Conservation (phyloP, 163 green algal genomes). For the Chlorella variabilis region DNA sequence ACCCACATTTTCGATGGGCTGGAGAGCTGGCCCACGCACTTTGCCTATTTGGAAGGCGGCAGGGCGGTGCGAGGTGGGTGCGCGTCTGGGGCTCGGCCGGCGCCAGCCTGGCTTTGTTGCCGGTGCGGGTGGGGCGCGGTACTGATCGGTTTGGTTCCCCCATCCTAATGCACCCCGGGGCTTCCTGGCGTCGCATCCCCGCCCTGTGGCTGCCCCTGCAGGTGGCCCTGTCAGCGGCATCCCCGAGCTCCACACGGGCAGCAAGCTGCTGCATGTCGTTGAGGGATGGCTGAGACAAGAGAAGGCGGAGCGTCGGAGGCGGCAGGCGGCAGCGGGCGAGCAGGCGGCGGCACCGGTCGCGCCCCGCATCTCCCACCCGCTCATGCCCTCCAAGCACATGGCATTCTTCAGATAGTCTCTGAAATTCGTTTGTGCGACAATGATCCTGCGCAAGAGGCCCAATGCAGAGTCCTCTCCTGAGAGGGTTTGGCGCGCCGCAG, state of each 20-base stretch:
- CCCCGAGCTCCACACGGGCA: slow-evolving; percentile 44
- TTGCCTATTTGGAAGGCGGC: slow-evolving; percentile 85
- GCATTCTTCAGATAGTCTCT: slow-evolving; percentile 66
- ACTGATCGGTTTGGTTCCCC: too few species aligned
- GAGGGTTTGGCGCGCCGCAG: too few species aligned
- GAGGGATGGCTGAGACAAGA: slow-evolving; percentile 81
- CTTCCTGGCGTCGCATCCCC: too few species aligned
- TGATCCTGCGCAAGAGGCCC: too few species aligned
- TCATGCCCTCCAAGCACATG: slow-evolving; percentile 81
- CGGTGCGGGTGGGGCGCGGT: too few species aligned
- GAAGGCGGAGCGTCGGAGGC: slow-evolving; percentile 41
- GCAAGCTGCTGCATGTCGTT: slow-evolving; percentile 83
- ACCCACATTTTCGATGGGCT: slow-evolving; percentile 99
- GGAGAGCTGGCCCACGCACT: slow-evolving; percentile 92
- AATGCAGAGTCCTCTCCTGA: too few species aligned
- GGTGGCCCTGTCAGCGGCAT: slow-evolving; percentile 53
- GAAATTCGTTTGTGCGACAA: too few species aligned
- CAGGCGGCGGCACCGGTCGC: slow-evolving; percentile 37
- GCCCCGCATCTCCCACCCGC: neutral
- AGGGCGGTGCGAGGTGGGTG: slow-evolving; percentile 43
- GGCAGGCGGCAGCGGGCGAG: neutral
- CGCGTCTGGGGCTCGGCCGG: too few species aligned
- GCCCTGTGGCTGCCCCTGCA: too few species aligned
- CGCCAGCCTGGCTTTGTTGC: too few species aligned
- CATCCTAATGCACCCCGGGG: too few species aligned